A percentile compares a stretch with the other conserved stretches of the same genome.
Conservation (phyloP, 768 basidiomycete species). For the Chiua virens region DNA sequence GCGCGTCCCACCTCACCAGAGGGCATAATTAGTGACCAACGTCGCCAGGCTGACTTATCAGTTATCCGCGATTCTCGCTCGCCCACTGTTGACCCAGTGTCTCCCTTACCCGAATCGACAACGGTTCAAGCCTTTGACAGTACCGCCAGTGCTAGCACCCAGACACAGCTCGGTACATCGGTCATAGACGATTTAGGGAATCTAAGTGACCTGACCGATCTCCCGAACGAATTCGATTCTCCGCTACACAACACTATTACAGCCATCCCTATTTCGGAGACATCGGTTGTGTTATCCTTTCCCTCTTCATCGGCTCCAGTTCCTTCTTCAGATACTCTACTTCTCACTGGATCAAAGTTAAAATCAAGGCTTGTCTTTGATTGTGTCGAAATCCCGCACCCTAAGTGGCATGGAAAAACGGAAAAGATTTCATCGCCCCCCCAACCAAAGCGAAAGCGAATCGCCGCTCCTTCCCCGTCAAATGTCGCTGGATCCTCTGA, state of each 20-base stretch:
- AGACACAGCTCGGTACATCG: not conserved
- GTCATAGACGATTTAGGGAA: constrained; percentile 11
- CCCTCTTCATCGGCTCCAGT: not conserved
- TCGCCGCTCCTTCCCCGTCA: not conserved
- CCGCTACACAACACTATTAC: constrained; percentile 5
- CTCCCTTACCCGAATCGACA: not conserved
- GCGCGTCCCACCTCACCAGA: not conserved
- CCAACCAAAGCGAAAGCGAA: constrained; percentile 15
- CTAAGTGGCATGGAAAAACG: constrained; percentile 9
- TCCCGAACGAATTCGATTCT: constrained; percentile 23
- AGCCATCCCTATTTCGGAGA: not conserved
- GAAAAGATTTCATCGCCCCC: not conserved
- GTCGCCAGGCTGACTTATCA: not conserved
- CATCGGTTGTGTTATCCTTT: not conserved
- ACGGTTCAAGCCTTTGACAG: not conserved
- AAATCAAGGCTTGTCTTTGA: constrained; percentile 23
- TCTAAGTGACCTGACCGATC: constrained; percentile 32
- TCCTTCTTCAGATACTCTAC: not conserved
- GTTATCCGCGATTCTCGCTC: not conserved
- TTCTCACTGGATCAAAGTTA: not conserved
- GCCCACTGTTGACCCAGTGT: not conserved
- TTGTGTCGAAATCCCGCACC: constrained; percentile 19
- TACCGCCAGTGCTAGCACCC: not conserved
- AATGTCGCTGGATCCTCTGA: not conserved
- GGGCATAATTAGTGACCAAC: not conserved